These are phyloP conservation scores for Pseudohyphozyma bogoriensis DNA, from an alignment of 768 basidiomycete genomes.

Conservation along the genomic window DNA sequence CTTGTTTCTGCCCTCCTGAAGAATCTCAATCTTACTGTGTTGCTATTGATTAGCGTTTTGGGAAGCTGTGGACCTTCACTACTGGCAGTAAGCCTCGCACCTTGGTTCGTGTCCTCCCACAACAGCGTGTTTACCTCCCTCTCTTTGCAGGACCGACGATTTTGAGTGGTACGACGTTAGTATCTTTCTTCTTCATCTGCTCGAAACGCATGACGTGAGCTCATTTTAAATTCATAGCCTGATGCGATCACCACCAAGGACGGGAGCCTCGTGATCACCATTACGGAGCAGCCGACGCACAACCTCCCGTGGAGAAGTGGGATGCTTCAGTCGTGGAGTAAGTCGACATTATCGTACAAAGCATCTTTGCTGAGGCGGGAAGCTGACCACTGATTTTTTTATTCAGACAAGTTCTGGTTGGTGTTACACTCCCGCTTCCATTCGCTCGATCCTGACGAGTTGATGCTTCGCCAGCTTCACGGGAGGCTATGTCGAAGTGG, in stretches of 20 bases:
- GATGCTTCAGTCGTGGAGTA: constrained; percentile 71
- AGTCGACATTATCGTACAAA: no score
- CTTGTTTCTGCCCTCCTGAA: no score
- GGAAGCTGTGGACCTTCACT: constrained; percentile 40
- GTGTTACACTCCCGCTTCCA: constrained; percentile 61
- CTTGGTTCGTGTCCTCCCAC: no score
- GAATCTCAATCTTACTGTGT: neutral
- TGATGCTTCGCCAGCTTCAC: constrained; percentile 58
- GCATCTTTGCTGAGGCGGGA: no score
- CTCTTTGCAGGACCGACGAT: constrained; percentile 54
- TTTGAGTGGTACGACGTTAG: constrained; percentile 48
- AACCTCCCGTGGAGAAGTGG: constrained; percentile 72
- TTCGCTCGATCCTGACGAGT: neutral
- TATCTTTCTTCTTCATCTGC: no score
- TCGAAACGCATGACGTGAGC: no score
- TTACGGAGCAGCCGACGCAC: constrained; percentile 56
- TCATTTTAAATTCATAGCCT: neutral
- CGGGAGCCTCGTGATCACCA: constrained; percentile 64
- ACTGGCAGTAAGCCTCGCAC: constrained; percentile 38
- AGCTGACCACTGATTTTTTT: no score
- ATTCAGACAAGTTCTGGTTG: constrained; percentile 79
- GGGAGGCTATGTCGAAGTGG: constrained; percentile 66
- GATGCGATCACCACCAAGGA: constrained; percentile 61
- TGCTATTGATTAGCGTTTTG: constrained; percentile 28
- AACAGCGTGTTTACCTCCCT: neutral